Percentiles rank a stretch among this genome's conserved stretches.
phyloP scores from a whole-genome alignment of 768 basidiomycete species.

The Candolleomyces eurysporus region DNA sequence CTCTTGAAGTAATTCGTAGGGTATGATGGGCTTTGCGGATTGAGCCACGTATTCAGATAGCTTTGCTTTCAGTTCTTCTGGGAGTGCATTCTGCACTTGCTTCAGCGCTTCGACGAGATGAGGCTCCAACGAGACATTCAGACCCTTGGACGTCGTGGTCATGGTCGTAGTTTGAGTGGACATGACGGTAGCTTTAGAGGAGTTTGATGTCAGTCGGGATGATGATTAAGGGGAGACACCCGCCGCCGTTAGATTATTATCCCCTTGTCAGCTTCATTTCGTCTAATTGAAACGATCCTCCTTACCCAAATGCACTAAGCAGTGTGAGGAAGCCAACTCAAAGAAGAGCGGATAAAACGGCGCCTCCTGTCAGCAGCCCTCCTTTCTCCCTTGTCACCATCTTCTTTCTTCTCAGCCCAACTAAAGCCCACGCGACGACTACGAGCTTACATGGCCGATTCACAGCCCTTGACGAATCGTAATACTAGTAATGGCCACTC shows the following conservation, averaged over 20 bases:
- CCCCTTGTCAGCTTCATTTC: not conserved
- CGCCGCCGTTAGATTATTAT: not conserved
- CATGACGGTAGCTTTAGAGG: conserved; percentile 11
- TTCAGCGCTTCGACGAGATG: conserved; percentile 54
- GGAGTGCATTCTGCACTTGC: conserved; percentile 45
- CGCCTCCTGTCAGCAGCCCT: conserved; percentile 6
- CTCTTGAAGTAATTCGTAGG: conserved; percentile 55
- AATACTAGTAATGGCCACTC: conserved; percentile 11
- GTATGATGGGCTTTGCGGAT: conserved; percentile 45
- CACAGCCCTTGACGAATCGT: conserved; percentile 10
- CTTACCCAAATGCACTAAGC: not conserved
- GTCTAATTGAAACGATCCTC: not conserved
- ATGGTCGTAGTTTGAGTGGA: conserved; percentile 15
- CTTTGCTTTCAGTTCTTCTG: conserved; percentile 39
- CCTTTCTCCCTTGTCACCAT: not conserved
- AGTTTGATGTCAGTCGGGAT: not conserved
- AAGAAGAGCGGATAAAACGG: conserved; percentile 11
- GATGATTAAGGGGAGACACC: not conserved
- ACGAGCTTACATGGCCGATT: conserved; percentile 16
- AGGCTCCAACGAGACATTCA: conserved; percentile 63
- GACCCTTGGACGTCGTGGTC: conserved; percentile 18
- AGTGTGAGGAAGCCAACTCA: not conserved
- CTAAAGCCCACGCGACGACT: not conserved
- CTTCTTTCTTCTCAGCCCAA: not conserved
- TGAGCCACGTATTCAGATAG: conserved; percentile 40